phyloP scores from a whole-genome alignment of 352 stramenopile species.

The Phytophthora idaei region DNA sequence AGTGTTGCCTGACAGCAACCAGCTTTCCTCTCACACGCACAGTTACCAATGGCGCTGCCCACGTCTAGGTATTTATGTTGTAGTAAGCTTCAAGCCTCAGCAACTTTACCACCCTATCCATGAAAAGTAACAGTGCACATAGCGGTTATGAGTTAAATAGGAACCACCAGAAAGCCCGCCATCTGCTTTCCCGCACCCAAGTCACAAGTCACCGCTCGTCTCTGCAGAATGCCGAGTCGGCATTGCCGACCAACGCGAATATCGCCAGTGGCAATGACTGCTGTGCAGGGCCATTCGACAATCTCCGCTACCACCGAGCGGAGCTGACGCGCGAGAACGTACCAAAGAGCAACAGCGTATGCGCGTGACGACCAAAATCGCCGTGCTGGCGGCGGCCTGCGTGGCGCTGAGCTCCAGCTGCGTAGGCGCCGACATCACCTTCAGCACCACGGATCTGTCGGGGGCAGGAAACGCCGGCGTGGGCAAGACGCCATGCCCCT shows the following conservation, averaged over 20 bases:
- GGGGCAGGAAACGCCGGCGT: constrained; percentile 25
- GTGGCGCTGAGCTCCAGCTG: constrained; percentile 17
- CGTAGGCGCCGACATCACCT: constrained; percentile 29
- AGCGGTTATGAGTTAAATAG: constrained; percentile 11
- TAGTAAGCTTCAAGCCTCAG: no score
- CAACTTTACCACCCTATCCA: no score
- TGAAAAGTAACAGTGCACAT: not conserved
- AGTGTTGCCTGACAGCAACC: not conserved
- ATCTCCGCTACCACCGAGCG: constrained; percentile 11
- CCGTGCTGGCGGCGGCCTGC: constrained; percentile 21
- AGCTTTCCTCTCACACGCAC: not conserved
- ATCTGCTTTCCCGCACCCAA: constrained; percentile 32
- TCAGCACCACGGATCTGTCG: constrained; percentile 30
- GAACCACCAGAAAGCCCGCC: constrained; percentile 26
- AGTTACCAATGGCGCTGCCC: no score
- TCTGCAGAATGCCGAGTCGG: constrained; percentile 8
- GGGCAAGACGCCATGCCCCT: constrained; percentile 33
- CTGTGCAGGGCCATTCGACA: constrained; percentile 12
- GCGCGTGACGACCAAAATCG: constrained; percentile 29
- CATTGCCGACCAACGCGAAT: not conserved
- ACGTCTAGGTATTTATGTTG: no score
- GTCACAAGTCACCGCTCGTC: not conserved
- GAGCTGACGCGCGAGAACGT: constrained; percentile 17
- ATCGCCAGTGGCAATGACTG: not conserved
- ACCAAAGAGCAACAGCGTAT: constrained; percentile 12